phyloP scores from a whole-genome alignment of 2,329 filamentous ascomycete genomes.

The Pseudocercospora pini-densiflorae region DNA sequence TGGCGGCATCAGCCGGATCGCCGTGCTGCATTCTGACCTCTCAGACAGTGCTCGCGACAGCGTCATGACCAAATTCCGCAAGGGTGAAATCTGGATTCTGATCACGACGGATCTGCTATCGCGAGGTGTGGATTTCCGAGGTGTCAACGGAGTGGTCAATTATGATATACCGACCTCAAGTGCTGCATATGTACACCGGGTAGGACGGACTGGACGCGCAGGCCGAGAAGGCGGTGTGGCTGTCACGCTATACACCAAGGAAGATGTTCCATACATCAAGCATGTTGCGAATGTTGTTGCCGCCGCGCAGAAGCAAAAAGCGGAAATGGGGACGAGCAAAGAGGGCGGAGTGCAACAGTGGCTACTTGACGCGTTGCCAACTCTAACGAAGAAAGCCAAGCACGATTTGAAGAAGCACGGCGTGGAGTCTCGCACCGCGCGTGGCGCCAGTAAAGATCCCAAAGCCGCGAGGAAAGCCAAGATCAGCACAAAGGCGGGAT shows the following conservation, averaged over 20 bases:
- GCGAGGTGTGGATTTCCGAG: conserved; percentile 91
- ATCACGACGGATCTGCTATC: conserved; percentile 95
- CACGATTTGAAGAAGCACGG: conserved; percentile 81
- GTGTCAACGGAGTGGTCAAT: conserved; percentile 94
- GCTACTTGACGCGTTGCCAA: conserved; percentile 85
- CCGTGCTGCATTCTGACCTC: conserved; percentile 86
- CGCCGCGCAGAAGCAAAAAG: conserved; percentile 72
- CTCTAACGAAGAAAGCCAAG: conserved; percentile 80
- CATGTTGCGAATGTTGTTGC: conserved; percentile 92
- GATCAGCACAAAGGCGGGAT: conserved; percentile 85
- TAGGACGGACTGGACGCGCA: conserved; percentile 86
- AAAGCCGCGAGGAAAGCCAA: conserved; percentile 59
- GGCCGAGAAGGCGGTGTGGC: conserved; percentile 86
- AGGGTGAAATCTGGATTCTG: conserved; percentile 92
- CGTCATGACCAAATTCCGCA: conserved; percentile 88
- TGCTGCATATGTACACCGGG: conserved; percentile 89
- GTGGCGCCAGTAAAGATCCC: conserved; percentile 44
- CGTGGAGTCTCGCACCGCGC: conserved; percentile 68
- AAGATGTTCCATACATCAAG: conserved; percentile 88
- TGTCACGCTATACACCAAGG: conserved; percentile 93
- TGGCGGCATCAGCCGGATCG: conserved; percentile 81
- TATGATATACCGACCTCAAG: conserved; percentile 95
- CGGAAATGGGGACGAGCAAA: conserved; percentile 35
- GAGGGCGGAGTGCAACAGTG: conserved; percentile 74
- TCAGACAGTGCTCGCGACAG: conserved; percentile 73